phyloP scores from a whole-genome alignment of 1,284 basidiomycete species.

The Paramarasmius palmivorus region DNA sequence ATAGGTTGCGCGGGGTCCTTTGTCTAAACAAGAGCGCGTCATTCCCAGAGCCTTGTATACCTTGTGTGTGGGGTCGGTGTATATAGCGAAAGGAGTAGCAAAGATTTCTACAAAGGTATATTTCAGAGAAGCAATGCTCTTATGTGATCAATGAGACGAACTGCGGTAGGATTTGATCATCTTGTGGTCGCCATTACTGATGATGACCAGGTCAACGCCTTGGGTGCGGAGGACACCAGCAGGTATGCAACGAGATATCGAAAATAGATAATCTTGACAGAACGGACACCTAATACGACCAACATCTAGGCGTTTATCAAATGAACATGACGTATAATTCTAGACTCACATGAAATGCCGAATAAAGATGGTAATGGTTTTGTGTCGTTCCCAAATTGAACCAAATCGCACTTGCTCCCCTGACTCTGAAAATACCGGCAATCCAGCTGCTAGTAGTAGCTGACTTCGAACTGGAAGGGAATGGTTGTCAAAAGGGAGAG shows the following conservation, averaged over 20 bases:
- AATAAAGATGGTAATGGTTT: slow-evolving; percentile 66
- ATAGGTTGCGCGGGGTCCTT: slow-evolving; percentile 58
- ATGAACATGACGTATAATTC: too few species aligned
- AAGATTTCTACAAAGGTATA: slow-evolving; percentile 47
- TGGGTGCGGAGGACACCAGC: slow-evolving; percentile 48
- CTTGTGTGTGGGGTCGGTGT: slow-evolving; percentile 65
- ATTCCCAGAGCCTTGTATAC: slow-evolving; percentile 72
- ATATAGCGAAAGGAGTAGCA: slow-evolving; percentile 55
- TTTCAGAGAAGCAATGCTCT: background rate
- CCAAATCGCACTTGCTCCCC: background rate
- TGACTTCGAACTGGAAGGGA: background rate
- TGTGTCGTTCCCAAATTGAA: slow-evolving; percentile 15
- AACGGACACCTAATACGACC: slow-evolving; percentile 45
- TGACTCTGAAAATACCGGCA: background rate
- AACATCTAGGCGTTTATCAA: too few species aligned
- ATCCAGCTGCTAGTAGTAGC: background rate
- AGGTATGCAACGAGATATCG: slow-evolving; percentile 37
- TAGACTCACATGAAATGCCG: slow-evolving; percentile 52
- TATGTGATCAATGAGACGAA: background rate
- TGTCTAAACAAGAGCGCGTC: slow-evolving; percentile 45
- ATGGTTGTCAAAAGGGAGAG: background rate
- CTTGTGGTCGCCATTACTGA: slow-evolving; percentile 67
- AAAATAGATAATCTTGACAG: slow-evolving; percentile 76
- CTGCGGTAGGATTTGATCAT: slow-evolving; percentile 29
- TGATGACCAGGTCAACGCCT: slow-evolving; percentile 58